Evolutionary conservation across 225 moss, liverwort and hornwort species (phyloP), one percentile per base, ranked within the genome.

Genomic region (Marchantia polymorpha): DNA sequence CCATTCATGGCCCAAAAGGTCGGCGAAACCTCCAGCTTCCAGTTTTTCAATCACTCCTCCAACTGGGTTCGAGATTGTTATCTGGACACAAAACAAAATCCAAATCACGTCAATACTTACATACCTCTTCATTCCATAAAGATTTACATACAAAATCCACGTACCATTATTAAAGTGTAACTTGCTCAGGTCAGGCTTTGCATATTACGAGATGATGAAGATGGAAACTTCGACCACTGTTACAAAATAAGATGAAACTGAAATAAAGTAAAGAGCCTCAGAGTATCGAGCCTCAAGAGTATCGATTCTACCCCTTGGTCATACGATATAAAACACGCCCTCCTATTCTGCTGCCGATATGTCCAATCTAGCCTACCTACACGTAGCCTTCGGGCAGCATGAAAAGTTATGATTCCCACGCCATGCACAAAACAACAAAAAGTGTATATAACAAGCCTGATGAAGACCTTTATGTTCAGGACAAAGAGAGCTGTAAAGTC

Each of bases 1-100:
- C 85, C 85, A 88, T 55, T 88, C 85, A 19, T 58, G 85, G 46
- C 88, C 88, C 9, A 88, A 22, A 30, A 71, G 14, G 39, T 68
- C 63, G 4, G 81, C 70, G n/a, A 88, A 83, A 3, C 78, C 80
- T 7, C 85, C 83, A 0, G 23, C 65, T 30, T 53, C 70, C 10
- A 88, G 72, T 17, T 74, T 83, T 54, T 72, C 58, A 7, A 88
- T 72, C 26, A 88, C 81, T 22, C 64, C 78, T 5, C 81, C 27
- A 10, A 74, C 79, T 31, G 88, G 88, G 67, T 88, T 88, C 48
- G 88, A 78, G 17, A 88, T 72, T 10, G 85, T 8, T 9, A 85
- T 7, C 87, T 88, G 78, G 10, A 69, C 16, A 12, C 53, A 12
- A 2, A 14, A 29, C 4, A 73, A 14, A 11, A 56, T 26, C 6